phyloP scores from a whole-genome alignment of 345 rosid genomes.

The Eucalyptus paniculata region DNA sequence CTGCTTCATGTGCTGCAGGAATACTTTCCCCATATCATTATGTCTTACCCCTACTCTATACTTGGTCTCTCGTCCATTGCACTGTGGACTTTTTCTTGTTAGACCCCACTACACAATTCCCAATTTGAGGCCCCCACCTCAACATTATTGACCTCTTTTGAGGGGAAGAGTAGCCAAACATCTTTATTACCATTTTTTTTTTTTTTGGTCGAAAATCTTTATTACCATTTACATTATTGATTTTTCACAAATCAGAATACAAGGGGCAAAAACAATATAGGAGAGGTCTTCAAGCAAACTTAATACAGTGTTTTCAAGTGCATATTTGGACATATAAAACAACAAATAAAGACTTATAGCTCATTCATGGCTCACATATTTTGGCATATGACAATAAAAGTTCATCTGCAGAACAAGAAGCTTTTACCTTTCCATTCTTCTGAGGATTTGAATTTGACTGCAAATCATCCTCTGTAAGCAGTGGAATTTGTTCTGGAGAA shows the following conservation, averaged over 20 bases:
- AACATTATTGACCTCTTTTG: not conserved
- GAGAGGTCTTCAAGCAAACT: not conserved
- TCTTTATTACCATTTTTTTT: not conserved
- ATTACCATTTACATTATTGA: not conserved
- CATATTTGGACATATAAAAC: not conserved
- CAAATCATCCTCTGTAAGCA: slow-evolving; percentile 35
- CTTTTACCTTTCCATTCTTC: slow-evolving; percentile 48
- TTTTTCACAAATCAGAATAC: not conserved
- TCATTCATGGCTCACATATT: not conserved
- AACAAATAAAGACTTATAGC: not conserved
- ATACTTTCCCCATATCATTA: not conserved
- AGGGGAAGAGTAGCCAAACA: not conserved
- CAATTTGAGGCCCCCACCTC: not conserved
- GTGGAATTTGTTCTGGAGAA: slow-evolving; percentile 49
- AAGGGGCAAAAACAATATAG: not conserved
- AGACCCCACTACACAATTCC: not conserved
- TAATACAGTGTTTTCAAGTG: not conserved
- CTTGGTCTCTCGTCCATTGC: not conserved
- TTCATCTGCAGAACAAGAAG: not conserved
- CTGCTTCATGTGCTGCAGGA: not conserved
- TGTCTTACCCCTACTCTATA: not conserved
- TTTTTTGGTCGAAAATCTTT: not conserved
- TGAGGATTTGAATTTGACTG: slow-evolving; percentile 12
- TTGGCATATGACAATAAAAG: not conserved
- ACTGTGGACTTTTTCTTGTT: not conserved